A percentile compares a stretch with the other conserved stretches of the same genome.
Evolutionary conservation across 2,329 filamentous ascomycete species (phyloP).

Genomic region (Colletotrichum sp.): DNA sequence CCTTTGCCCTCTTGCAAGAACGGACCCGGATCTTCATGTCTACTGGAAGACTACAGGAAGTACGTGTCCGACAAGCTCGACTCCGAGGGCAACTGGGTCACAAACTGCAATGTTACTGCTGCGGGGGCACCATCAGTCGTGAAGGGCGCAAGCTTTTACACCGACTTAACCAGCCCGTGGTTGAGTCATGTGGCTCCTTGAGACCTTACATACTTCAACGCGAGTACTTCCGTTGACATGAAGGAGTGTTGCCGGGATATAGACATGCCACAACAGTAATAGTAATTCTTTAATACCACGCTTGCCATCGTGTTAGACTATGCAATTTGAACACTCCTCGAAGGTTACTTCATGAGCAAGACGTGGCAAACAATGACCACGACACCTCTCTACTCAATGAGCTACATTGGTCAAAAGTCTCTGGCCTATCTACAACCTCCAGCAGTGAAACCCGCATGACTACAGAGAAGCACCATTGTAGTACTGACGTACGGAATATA

Average conservation of each 20-base stretch:
- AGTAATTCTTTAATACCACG: neutral
- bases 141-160: constrained; percentile 55
- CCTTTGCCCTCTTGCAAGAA: constrained; percentile 58
- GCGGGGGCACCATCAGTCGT: constrained; percentile 42
- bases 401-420: neutral
- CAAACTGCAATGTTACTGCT: constrained; percentile 51
- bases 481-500: neutral
- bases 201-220: fast-evolving
- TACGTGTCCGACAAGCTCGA: constrained; percentile 51
- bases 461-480: neutral
- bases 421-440: neutral
- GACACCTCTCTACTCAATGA: no score
- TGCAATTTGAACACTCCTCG: neutral
- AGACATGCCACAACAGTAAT: neutral
- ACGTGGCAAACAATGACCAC: neutral
- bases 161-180: constrained; percentile 36
- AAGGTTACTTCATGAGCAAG: neutral
- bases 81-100: constrained; percentile 53
- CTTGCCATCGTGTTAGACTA: neutral
- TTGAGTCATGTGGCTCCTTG: constrained; percentile 5
- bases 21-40: constrained; percentile 61
- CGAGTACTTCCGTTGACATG: neutral
- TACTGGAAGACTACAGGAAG: constrained; percentile 47
- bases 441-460: neutral
- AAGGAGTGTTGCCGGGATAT: neutral